phyloP scores from a whole-genome alignment of 257 asterid species.

The Nicotiana tabacum region DNA sequence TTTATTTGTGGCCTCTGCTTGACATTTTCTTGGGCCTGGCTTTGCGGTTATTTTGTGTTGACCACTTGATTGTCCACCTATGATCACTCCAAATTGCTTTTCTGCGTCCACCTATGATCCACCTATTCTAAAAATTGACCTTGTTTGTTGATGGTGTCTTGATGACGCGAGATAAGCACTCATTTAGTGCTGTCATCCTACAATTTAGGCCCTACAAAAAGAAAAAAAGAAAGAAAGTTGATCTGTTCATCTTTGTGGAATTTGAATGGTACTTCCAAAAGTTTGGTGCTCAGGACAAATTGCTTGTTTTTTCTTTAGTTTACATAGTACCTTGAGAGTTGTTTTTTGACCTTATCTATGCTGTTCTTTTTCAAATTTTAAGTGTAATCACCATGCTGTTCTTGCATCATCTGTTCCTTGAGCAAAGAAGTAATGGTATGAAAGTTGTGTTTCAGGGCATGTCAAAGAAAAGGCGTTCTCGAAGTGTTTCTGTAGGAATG shows the following conservation, averaged over 20 bases:
- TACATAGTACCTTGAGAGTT: background rate
- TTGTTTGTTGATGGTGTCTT: no score
- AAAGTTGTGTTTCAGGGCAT: slow-evolving; percentile 29
- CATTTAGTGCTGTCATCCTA: no score
- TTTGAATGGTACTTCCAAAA: background rate
- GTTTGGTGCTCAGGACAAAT: background rate
- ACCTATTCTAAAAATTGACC: no score
- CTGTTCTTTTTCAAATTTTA: background rate
- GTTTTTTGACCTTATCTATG: background rate
- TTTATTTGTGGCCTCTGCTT: background rate
- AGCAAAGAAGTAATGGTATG: background rate
- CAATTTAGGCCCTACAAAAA: no score
- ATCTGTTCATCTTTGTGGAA: background rate
- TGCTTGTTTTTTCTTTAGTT: background rate
- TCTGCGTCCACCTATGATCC: no score
- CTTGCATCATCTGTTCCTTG: background rate
- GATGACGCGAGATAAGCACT: no score
- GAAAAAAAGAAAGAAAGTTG: no score
- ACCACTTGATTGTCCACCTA: background rate
- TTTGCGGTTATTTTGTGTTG: background rate
- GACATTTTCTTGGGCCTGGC: background rate
- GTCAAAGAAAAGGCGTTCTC: slow-evolving; percentile 59
- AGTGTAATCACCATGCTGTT: background rate
- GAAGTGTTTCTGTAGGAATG: slow-evolving; percentile 57
- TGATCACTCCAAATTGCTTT: background rate